Conservation (phyloP, 495 filamentous ascomycete genomes). For the Penicillium chermesinum region DNA sequence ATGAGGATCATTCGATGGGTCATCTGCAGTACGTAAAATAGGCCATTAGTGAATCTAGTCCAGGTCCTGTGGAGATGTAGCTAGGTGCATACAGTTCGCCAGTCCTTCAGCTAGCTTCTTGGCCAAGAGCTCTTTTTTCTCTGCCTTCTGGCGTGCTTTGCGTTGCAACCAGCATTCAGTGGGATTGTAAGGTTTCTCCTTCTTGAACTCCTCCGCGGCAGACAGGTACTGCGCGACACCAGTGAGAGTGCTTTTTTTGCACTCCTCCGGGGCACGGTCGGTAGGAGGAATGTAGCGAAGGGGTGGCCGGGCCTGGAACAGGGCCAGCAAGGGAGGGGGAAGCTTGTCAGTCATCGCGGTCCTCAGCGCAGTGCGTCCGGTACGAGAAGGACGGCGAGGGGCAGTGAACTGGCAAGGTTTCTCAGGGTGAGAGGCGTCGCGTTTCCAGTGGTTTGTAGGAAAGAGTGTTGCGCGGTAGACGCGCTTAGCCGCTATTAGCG, state of each 20-base stretch:
- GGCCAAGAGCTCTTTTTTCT: slow-evolving; percentile 65
- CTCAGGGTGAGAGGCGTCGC: slow-evolving; percentile 19
- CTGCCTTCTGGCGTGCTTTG: slow-evolving; percentile 69
- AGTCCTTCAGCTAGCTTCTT: slow-evolving; percentile 62
- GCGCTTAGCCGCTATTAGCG: slow-evolving; percentile 12
- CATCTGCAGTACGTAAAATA: slow-evolving; percentile 40
- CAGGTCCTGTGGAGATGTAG: background rate
- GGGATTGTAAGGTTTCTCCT: slow-evolving; percentile 67
- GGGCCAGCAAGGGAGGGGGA: slow-evolving; percentile 82
- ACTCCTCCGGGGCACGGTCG: slow-evolving; percentile 79
- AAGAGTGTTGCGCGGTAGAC: slow-evolving; percentile 8
- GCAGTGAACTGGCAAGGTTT: slow-evolving; percentile 10
- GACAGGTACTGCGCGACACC: slow-evolving; percentile 72
- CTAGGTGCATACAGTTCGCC: slow-evolving; percentile 57
- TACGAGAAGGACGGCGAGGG: slow-evolving; percentile 9
- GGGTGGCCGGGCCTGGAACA: slow-evolving; percentile 90
- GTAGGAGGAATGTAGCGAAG: slow-evolving; percentile 81
- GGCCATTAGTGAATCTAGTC: slow-evolving; percentile 4
- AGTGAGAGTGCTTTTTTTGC: slow-evolving; percentile 58
- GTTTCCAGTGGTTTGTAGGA: slow-evolving; percentile 16
- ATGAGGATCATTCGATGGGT: slow-evolving; percentile 67
- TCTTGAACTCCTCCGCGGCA: slow-evolving; percentile 62
- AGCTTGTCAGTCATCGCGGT: slow-evolving; percentile 87
- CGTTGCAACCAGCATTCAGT: slow-evolving; percentile 91
- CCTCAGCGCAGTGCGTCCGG: slow-evolving; percentile 5